Evolutionary conservation across 805 yeast species (phyloP).

Genomic region (Saccharomycopsis javanensis): DNA sequence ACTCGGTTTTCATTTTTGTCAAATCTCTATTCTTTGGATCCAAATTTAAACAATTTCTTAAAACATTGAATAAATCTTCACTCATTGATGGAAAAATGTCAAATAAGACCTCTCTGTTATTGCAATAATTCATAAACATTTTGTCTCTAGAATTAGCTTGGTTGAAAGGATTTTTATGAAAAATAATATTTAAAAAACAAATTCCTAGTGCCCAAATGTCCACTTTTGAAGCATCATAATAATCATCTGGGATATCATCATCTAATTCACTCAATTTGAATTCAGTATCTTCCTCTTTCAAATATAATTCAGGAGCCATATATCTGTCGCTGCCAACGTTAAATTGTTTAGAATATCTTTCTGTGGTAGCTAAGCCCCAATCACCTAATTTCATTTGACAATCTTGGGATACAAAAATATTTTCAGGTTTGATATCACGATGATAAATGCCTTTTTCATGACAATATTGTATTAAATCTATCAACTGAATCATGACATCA

Average conservation of each 20-base stretch:
- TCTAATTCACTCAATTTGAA: slow-evolving; percentile 20
- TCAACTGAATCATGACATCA: slow-evolving; percentile 76
- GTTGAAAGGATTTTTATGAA: slow-evolving; percentile 86
- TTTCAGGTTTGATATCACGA: slow-evolving; percentile 85
- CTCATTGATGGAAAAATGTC: slow-evolving; percentile 89
- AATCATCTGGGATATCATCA: slow-evolving; percentile 20
- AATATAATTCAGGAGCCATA: slow-evolving; percentile 84
- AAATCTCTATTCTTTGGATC: slow-evolving; percentile 83
- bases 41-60: slow-evolving; percentile 66
- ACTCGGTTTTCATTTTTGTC: slow-evolving; percentile 46
- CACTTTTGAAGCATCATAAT: slow-evolving; percentile 67
- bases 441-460: slow-evolving; percentile 86
- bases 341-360: slow-evolving; percentile 73
- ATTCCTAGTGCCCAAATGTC: slow-evolving; percentile 90
- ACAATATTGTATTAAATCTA: slow-evolving; percentile 77
- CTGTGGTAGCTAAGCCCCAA: slow-evolving; percentile 80
- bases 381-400: slow-evolving; percentile 78
- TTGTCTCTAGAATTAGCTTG: slow-evolving; percentile 50
- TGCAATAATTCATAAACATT: slow-evolving; percentile 26
- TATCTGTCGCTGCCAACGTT: slow-evolving; percentile 83
- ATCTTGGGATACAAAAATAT: slow-evolving; percentile 57
- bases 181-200: slow-evolving; percentile 66
- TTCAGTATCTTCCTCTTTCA: slow-evolving; percentile 20
- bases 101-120: slow-evolving; percentile 79
- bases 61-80: slow-evolving; percentile 74